Percentiles rank a stretch among this genome's conserved stretches.
Evolutionary conservation across 2,329 filamentous ascomycete species (phyloP).

Genomic region (Fusarium cyanostomum): DNA sequence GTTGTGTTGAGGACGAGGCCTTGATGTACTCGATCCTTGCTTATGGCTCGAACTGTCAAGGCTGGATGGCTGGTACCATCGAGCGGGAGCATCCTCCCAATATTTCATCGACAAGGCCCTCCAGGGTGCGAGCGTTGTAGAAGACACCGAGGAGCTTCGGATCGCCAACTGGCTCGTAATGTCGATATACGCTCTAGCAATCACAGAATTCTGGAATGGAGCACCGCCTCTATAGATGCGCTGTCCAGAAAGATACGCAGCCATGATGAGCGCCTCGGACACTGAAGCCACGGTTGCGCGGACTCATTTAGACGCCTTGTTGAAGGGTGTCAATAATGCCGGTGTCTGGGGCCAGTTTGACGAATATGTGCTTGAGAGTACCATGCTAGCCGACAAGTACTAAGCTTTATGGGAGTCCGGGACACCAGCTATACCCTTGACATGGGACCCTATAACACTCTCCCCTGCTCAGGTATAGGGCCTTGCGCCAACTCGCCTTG

Average conservation of each 20-base stretch:
- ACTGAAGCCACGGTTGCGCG: too few species aligned
- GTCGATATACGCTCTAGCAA: neutral
- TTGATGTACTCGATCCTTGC: constrained; percentile 29
- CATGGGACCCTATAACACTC: neutral
- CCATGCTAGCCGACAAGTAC: constrained; percentile 19
- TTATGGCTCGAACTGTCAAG: constrained; percentile 13
- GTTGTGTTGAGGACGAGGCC: constrained; percentile 14
- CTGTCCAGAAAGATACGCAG: neutral
- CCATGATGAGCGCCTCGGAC: too few species aligned
- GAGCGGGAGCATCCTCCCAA: neutral
- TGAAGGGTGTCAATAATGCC: constrained; percentile 6
- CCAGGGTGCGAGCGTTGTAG: constrained; percentile 6
- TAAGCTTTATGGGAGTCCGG: constrained; percentile 1
- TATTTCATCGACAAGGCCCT: constrained; percentile 12
- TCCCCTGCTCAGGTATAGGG: neutral
- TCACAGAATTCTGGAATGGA: neutral
- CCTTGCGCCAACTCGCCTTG: neutral
- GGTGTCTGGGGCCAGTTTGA: constrained; percentile 20
- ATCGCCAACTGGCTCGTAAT: neutral
- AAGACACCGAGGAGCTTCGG: neutral
- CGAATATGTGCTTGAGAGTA: constrained; percentile 20
- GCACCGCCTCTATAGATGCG: neutral
- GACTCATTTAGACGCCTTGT: constrained; percentile 10
- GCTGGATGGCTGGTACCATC: constrained; percentile 12
- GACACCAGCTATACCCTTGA: neutral